phyloP scores from a whole-genome alignment of 108 stramenopile genomes.

The Asterionellopsis glacialis region DNA sequence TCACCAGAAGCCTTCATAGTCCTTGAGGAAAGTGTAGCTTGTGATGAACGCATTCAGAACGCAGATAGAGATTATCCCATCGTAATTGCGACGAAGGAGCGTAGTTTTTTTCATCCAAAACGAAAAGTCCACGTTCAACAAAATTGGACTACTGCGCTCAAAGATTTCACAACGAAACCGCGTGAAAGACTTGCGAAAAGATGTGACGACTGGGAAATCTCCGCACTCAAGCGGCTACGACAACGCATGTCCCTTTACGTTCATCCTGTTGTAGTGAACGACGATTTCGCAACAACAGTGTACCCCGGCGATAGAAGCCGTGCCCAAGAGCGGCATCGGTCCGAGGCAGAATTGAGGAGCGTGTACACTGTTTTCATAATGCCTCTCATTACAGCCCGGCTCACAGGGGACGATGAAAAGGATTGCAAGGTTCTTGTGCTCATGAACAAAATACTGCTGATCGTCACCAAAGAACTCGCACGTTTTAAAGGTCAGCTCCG shows the following conservation, averaged over 20 bases:
- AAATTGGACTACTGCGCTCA: not conserved
- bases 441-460: slow-evolving; percentile 68
- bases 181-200: slow-evolving; percentile 3
- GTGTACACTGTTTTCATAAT: slow-evolving; percentile 63
- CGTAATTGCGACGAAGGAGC: slow-evolving; percentile 6
- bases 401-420: slow-evolving; percentile 35
- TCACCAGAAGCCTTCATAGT: slow-evolving; percentile 17
- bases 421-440: slow-evolving; percentile 19
- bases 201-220: slow-evolving; percentile 17
- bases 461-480: slow-evolving; percentile 41
- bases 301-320: slow-evolving; percentile 11
- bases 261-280: slow-evolving; percentile 66
- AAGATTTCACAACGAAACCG: slow-evolving; percentile 6
- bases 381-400: slow-evolving; percentile 30
- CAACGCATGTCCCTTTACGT: slow-evolving; percentile 64
- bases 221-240: slow-evolving; percentile 40
- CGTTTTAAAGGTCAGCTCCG: slow-evolving; percentile 58
- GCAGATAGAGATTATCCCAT: slow-evolving; percentile 17
- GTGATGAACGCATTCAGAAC: slow-evolving; percentile 45
- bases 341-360: slow-evolving; percentile 63
- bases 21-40: slow-evolving; percentile 16
- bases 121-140: slow-evolving; percentile 3
- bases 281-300: slow-evolving; percentile 39
- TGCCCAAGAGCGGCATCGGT: slow-evolving; percentile 37
- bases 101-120: slow-evolving; percentile 5